Conservation (phyloP, 2,329 filamentous ascomycete species). For the Pestalotiopsis sp. region DNA sequence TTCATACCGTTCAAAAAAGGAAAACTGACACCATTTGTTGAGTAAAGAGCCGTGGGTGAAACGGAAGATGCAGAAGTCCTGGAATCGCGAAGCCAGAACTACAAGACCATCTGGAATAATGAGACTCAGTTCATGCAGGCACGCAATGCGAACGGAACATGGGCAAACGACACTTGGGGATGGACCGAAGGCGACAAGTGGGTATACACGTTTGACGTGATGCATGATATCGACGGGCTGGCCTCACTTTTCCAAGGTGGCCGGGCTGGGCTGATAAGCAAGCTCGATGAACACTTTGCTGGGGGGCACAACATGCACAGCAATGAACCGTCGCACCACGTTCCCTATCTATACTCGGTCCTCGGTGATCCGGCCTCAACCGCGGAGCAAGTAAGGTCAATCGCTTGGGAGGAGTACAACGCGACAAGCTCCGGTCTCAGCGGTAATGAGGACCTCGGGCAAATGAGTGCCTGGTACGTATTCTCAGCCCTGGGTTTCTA, state of each 20-base stretch:
- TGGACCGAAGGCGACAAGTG: constrained; percentile 53
- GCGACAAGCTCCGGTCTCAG: constrained; percentile 46
- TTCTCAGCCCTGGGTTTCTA: constrained; percentile 51
- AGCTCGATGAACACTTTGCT: constrained; percentile 46
- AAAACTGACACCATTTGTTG: too few relatives aligned
- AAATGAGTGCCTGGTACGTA: constrained; percentile 54
- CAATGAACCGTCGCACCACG: constrained; percentile 51
- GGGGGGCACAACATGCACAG: constrained; percentile 48
- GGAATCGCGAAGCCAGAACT: constrained; percentile 40
- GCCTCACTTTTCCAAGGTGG: constrained; percentile 41
- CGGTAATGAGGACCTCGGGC: constrained; percentile 51
- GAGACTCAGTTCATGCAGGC: constrained; percentile 49
- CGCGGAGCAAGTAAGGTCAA: constrained; percentile 38
- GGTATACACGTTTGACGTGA: constrained; percentile 53
- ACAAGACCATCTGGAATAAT: constrained; percentile 43
- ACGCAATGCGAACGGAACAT: constrained; percentile 47
- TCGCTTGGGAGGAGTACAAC: constrained; percentile 46
- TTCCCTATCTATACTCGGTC: constrained; percentile 47
- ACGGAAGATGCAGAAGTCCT: constrained; percentile 33
- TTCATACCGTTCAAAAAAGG: too few relatives aligned
- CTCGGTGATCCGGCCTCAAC: constrained; percentile 41
- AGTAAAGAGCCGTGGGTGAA: constrained; percentile 34
- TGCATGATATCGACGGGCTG: constrained; percentile 46
- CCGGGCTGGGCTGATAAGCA: constrained; percentile 37
- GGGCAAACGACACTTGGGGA: constrained; percentile 44